Evolutionary conservation across 345 rosid species (phyloP), one percentile per base, ranked within the genome.

Genomic region (Eucalyptus pauciflora): DNA sequence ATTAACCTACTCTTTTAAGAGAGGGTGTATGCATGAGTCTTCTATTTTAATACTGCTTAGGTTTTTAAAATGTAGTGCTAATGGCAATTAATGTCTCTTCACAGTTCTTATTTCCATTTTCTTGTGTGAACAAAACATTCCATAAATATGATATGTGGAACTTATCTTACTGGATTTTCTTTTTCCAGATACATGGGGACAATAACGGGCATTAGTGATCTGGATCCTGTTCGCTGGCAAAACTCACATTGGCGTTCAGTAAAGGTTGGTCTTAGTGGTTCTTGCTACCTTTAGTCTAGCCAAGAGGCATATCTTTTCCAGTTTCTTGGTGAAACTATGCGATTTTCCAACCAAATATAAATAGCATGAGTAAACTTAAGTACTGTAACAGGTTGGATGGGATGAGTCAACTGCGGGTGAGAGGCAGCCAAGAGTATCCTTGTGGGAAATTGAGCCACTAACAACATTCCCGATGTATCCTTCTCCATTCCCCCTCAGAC

Each of bases 171-270:
- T 86, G 90, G 15, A 87, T 88, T 50, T 71, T 89, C 41, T 92
- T 52, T 87, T 29, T 89, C 83, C 90, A 94, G 96, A 80, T 94
- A 94, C 90, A 94, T 95, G 97, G 97, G 96, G 43, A 95, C 96
- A 13, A 95, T 95, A 88, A 95, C 96, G 46, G 96, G 97, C 89
- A 95, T 95, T 56, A 91, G 96, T 88, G 97, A 95, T 88, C 87
- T 95, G 50, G 97, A 94, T 91, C 92, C 94, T 89, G 93, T 87
- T 89, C 94, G 97, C 87, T 95, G 97, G 97, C 93, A 95, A 86
- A 94, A 95, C 90, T 95, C 97, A 8, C 93, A 95, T 90, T 95
- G 97, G 97, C 96, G 97, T 87, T 94, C 94, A 60, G 93, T 94
- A 27, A 93, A 94, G 96, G 96, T 94, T 76, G 60, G 88, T 33